Evolutionary conservation across 306 rosid species (phyloP), one percentile per base, ranked within the genome.

Genomic region (Acmispon strigosus): DNA sequence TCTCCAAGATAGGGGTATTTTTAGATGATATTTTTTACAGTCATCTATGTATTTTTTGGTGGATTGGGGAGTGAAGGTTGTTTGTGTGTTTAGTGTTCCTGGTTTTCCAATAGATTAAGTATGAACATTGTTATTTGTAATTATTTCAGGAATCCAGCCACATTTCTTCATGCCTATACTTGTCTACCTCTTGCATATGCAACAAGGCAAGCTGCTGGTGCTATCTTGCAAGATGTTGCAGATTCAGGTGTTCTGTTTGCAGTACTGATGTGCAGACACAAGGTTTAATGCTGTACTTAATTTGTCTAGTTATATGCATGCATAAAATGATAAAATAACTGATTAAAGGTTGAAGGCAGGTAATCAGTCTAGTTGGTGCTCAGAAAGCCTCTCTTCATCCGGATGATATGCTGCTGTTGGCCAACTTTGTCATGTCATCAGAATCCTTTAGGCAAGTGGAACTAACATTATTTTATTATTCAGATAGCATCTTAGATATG

Each of bases 361-460:
- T 92, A 53, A 77, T 90, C 85, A 82, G 98, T 84, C 86, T 92
- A 70, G 88, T 86, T 57, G 98, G 98, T 73, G 98, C 98, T 67
- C 98, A 90, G 75, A 90, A 90, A 82, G 98, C 96, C 66, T 81
- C 98, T 76, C 98, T 92, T 62, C 96, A 92, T 82, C 96, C 98
- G 5, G 98, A 92, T 82, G 98, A 92, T 68, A 86, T 90, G 89
- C 75, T 92, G 60, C 85, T 92, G 53, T 84, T 92, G 73, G 64
- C 90, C 66, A 92, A 90, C 85, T 90, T 92, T 80, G 88, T 92
- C 51, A 82, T 88, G 93, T 91, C 96, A 37, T 75, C 98, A 61
- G 98, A 92, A 77, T 92, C 98, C 48, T 90, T 90, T 72, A 92
- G 96, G 98, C 80, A 84, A 84, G 98, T 81, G 62, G 71, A 67